Evolutionary conservation across 2,329 filamentous ascomycete genomes (phyloP), one percentile per base, ranked within the genome.

Genomic region (Davidsoniella virescens): DNA sequence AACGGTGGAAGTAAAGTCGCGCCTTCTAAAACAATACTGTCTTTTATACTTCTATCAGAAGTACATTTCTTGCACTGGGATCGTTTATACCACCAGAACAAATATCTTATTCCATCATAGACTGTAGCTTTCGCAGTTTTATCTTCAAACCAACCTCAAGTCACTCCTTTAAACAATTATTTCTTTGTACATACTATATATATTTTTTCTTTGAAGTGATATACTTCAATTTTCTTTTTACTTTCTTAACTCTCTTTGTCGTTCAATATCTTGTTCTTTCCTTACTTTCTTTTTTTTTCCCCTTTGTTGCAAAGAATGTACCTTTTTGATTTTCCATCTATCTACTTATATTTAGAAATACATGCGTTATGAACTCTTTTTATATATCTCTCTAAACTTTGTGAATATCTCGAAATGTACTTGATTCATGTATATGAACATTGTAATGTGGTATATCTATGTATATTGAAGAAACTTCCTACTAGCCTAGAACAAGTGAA

Each of bases 221-320:
- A 25, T 20, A 23, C 12, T 18, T 8, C 26, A 5, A 8, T 42
- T 33, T 41, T 29, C n/a, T 42, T 33, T 26, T 20, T 16, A 4
- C 17, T 42, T 49, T 29, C 8, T 20, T 10, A 18, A 18, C 23
- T 50, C 14, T 50, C 20, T 50, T 50, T 45, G 12, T 38, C 23
- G n/a, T 29, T 14, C 16, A 18, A 17, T 33, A 29, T 25, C 25
- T 39, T 45, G 38, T 29, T 42, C 17, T 42, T 41, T 8, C 10
- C 10, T 9, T 33, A 33, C 26, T 33, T 8, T 33, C 26, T 4
- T 33, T 29, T 33, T 10, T 20, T 29, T 33, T 10, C 5, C 26
- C 26, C 10, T 33, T 33, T 33, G 26, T 33, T 33, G 26, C 26
- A 33, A 33, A 9, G 26, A 9, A 5, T 2, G 10, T 10, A 9